Percentiles rank a stretch among this genome's conserved stretches.
phyloP scores from a whole-genome alignment of 1,284 basidiomycete genomes.

The Rhodotorula sp. region DNA sequence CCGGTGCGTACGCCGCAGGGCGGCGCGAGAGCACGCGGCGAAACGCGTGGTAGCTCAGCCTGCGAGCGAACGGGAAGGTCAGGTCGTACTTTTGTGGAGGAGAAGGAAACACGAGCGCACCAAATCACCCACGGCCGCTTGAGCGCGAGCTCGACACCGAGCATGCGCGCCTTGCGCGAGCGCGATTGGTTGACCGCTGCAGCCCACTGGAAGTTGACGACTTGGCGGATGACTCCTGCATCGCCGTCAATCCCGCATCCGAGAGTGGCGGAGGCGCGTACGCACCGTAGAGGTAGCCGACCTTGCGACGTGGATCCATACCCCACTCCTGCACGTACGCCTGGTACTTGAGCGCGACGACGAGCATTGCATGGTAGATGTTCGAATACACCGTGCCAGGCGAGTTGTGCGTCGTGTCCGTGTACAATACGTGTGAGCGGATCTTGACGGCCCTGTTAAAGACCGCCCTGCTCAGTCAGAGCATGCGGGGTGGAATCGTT shows the following conservation, averaged over 20 bases:
- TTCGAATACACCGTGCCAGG: conserved; percentile 69
- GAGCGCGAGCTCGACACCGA: conserved; percentile 55
- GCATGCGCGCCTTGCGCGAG: conserved; percentile 55
- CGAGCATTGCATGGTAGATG: conserved; percentile 81
- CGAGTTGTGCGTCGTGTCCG: conserved; percentile 72
- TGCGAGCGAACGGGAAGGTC: conserved; percentile 49
- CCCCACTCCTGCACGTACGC: conserved; percentile 71
- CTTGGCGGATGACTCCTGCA: conserved; percentile 62
- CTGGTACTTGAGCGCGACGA: conserved; percentile 85
- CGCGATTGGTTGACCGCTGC: conserved; percentile 59
- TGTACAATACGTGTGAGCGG: conserved; percentile 71
- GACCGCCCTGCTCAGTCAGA: neutral
- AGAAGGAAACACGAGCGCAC: conserved; percentile 55
- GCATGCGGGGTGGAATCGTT: too few relatives aligned
- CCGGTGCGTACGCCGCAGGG: conserved; percentile 56
- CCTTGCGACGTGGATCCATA: conserved; percentile 48
- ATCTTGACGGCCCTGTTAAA: conserved; percentile 61
- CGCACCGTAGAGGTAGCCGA: conserved; percentile 42
- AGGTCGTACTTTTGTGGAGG: neutral
- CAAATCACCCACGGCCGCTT: conserved; percentile 63
- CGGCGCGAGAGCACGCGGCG: conserved; percentile 64
- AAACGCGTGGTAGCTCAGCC: conserved; percentile 80
- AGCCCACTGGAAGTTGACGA: conserved; percentile 62
- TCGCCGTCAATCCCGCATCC: neutral
- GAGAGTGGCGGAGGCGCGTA: rapidly evolving